Conservation (phyloP, 352 stramenopile genomes). For the Thalassiosira delicatula region DNA sequence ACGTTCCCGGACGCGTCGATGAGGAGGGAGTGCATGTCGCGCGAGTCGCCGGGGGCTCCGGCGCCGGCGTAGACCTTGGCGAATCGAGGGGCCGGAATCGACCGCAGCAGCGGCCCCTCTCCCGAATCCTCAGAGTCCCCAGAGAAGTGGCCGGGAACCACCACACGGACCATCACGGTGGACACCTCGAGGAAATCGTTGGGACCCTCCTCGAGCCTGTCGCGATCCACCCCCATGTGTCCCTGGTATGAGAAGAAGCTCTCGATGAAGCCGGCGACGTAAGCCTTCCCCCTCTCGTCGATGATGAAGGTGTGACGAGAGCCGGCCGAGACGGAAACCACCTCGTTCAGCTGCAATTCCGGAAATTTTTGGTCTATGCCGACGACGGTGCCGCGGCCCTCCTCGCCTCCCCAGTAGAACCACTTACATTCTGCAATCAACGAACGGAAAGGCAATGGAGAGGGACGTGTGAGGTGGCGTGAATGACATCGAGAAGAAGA, state of each 20-base stretch:
- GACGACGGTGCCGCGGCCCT: constrained; percentile 29
- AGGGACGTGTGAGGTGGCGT: too few relatives aligned
- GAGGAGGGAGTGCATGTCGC: constrained; percentile 53
- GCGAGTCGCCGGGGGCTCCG: constrained; percentile 35
- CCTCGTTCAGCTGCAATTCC: constrained; percentile 15
- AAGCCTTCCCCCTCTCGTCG: constrained; percentile 19
- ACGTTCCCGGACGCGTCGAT: constrained; percentile 43
- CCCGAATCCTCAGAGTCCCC: constrained; percentile 7
- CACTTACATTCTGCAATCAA: constrained; percentile 21
- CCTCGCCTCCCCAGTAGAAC: constrained; percentile 41
- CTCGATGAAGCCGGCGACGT: constrained; percentile 51
- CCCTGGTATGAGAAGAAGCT: constrained; percentile 32
- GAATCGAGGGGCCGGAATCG: constrained; percentile 32
- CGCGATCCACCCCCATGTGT: constrained; percentile 36
- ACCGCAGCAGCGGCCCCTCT: too few relatives aligned
- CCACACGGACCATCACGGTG: constrained; percentile 7
- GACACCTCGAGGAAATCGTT: constrained; percentile 24
- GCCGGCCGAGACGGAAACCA: constrained; percentile 35
- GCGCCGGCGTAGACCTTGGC: constrained; percentile 37
- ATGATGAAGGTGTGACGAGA: constrained; percentile 48
- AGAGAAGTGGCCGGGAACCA: neutral
- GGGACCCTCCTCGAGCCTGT: constrained; percentile 16
- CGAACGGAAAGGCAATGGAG: neutral
- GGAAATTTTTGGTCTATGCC: constrained; percentile 26
- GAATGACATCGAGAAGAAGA: too few relatives aligned